phyloP scores from a whole-genome alignment of 495 filamentous ascomycete genomes.

The Elasticomyces elasticus region DNA sequence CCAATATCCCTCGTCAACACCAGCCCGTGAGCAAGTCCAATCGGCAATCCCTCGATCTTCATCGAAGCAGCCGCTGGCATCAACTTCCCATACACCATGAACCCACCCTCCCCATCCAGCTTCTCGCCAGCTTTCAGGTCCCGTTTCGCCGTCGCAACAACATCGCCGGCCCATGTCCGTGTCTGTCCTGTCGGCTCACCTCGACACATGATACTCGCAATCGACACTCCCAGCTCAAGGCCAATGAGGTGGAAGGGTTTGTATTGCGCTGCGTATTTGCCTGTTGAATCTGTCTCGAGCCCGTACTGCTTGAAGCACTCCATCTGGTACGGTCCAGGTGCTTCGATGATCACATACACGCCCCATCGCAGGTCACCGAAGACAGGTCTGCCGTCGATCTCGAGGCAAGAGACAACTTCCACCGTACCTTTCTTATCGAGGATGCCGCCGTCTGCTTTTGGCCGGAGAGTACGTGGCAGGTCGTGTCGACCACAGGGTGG shows the following conservation, averaged over 20 bases:
- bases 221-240: slow-evolving; percentile 21
- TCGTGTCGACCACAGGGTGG: slow-evolving; percentile 21
- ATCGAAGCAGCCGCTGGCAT: slow-evolving; percentile 22
- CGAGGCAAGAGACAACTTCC: slow-evolving; percentile 22
- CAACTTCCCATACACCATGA: slow-evolving; percentile 24
- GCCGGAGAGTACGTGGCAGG: slow-evolving; percentile 17
- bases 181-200: slow-evolving; percentile 25
- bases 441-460: slow-evolving; percentile 18
- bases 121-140: slow-evolving; percentile 23
- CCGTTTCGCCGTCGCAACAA: slow-evolving; percentile 24
- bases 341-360: slow-evolving; percentile 24
- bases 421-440: slow-evolving; percentile 25
- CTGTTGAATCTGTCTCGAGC: slow-evolving; percentile 19
- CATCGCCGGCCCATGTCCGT: slow-evolving; percentile 21
- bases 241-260: slow-evolving; percentile 27
- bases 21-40: slow-evolving; percentile 22
- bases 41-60: slow-evolving; percentile 23
- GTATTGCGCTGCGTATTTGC: slow-evolving; percentile 24
- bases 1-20: slow-evolving; percentile 20
- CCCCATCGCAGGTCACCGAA: slow-evolving; percentile 22
- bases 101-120: slow-evolving; percentile 24
- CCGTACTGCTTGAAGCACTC: slow-evolving; percentile 26
- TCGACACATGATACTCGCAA: slow-evolving; percentile 24
- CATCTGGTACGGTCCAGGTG: slow-evolving; percentile 22
- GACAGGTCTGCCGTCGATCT: slow-evolving; percentile 20